Conservation (phyloP, 192 early-diverging fungal species). For the Umbelopsis sp. region DNA sequence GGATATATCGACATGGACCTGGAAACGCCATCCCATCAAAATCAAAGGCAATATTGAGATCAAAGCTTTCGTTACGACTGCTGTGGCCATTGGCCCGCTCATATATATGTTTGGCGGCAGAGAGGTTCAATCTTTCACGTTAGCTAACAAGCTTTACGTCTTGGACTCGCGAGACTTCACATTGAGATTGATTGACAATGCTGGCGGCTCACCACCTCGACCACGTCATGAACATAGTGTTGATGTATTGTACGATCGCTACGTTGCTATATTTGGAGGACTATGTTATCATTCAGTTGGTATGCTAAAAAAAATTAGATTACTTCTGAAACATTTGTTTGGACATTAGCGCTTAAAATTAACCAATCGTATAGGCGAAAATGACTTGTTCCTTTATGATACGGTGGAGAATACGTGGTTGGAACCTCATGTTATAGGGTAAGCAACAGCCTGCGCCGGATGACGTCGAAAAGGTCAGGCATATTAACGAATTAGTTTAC, state of each 20-base stretch:
- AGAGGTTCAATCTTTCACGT: slow-evolving; percentile 25
- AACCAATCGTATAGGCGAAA: slow-evolving; percentile 27
- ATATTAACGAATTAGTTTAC: background rate
- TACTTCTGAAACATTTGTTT: background rate
- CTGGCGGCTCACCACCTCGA: slow-evolving; percentile 28
- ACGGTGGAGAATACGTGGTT: slow-evolving; percentile 33
- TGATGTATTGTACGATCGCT: slow-evolving; percentile 28
- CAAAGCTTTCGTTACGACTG: slow-evolving; percentile 29
- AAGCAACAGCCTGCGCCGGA: background rate
- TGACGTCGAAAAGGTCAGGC: background rate
- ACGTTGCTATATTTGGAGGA: slow-evolving; percentile 39
- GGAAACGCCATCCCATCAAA: slow-evolving; percentile 22
- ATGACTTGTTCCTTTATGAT: slow-evolving; percentile 42
- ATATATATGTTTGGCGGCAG: slow-evolving; percentile 37
- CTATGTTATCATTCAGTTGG: slow-evolving; percentile 40
- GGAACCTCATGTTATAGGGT: slow-evolving; percentile 35
- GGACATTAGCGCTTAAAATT: too few species aligned
- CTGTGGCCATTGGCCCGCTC: slow-evolving; percentile 22
- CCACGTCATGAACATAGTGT: slow-evolving; percentile 40
- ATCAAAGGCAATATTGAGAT: slow-evolving; percentile 5
- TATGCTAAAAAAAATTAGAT: background rate
- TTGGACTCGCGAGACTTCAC: slow-evolving; percentile 25
- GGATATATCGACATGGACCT: slow-evolving; percentile 28
- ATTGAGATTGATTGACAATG: slow-evolving; percentile 14
- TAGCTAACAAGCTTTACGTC: slow-evolving; percentile 28